These are phyloP conservation scores for Mucor mucedo DNA, from an alignment of 371 early-diverging fungal genomes.

Conservation along the genomic window DNA sequence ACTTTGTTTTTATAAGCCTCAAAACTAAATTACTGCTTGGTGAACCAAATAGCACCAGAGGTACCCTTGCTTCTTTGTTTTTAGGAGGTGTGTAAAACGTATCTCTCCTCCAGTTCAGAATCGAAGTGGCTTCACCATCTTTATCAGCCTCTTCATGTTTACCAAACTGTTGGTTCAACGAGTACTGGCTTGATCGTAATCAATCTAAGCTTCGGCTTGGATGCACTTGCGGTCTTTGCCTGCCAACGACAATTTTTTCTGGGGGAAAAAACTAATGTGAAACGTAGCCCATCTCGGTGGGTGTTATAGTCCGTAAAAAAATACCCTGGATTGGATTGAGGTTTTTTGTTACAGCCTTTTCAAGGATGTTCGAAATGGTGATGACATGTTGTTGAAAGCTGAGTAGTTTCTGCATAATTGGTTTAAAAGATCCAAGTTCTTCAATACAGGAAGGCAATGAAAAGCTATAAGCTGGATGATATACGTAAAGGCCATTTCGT, in stretches of 20 bases:
- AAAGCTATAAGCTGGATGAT: conserved; percentile 25
- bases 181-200: no score
- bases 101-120: conserved; percentile 2
- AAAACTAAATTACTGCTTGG: neutral
- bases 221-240: no score
- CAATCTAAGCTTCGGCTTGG: no score
- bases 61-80: conserved; percentile 5
- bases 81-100: conserved; percentile 1
- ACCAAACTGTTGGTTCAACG: conserved; percentile 1
- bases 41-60: conserved; percentile 1
- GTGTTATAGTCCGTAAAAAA: no score
- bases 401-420: conserved; percentile 21
- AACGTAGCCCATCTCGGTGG: no score
- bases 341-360: conserved; percentile 25
- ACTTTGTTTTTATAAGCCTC: conserved; percentile 1
- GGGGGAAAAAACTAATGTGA: no score
- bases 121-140: conserved; percentile 1
- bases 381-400: conserved; percentile 27
- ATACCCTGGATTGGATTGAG: no score
- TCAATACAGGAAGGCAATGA: conserved; percentile 24
- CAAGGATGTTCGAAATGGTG: conserved; percentile 27
- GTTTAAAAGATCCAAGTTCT: conserved; percentile 25
- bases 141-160: conserved; percentile 4
- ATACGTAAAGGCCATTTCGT: conserved; percentile 25
- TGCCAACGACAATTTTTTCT: no score